These are phyloP conservation scores for Sporisorium sorghi DNA, from an alignment of 1,284 basidiomycete species.

Conservation along the genomic window DNA sequence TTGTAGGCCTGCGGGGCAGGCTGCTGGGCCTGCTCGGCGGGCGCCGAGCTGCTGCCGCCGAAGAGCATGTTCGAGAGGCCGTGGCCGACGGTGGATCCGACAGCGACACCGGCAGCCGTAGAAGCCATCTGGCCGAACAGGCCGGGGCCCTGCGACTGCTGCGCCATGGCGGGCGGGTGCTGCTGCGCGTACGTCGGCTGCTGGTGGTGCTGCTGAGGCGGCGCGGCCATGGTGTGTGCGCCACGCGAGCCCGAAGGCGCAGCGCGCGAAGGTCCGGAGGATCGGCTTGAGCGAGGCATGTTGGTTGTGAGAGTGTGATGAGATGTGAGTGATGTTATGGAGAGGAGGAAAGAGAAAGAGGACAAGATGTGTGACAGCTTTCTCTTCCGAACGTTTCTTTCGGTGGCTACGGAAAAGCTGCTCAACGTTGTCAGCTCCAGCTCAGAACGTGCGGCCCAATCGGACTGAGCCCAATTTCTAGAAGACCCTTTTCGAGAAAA, in stretches of 20 bases:
- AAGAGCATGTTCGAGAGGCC: conserved; percentile 86
- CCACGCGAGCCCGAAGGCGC: conserved; percentile 64
- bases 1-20: conserved; percentile 47
- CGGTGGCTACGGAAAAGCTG: conserved; percentile 20
- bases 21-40: conserved; percentile 63
- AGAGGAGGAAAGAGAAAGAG: not conserved
- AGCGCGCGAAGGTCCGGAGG: conserved; percentile 56
- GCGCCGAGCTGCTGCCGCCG: conserved; percentile 73
- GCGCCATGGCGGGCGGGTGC: conserved; percentile 42
- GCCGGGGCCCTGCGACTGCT: conserved; percentile 54
- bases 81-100: conserved; percentile 84
- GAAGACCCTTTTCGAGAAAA: not conserved
- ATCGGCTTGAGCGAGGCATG: conserved; percentile 66
- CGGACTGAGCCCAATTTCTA: conserved; percentile 29
- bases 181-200: conserved; percentile 34
- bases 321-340: conserved; percentile 17
- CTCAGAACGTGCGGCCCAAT: conserved; percentile 41
- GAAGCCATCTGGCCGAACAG: conserved; percentile 78
- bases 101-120: conserved; percentile 85
- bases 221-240: conserved; percentile 65
- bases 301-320: conserved; percentile 20
- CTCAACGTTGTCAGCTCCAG: conserved; percentile 11
- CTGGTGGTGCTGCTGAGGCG: conserved; percentile 40
- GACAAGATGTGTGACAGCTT: not conserved
- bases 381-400: not conserved